Evolutionary conservation across 2,329 filamentous ascomycete genomes (phyloP).

Genomic region (Calonectria leucothoes): DNA sequence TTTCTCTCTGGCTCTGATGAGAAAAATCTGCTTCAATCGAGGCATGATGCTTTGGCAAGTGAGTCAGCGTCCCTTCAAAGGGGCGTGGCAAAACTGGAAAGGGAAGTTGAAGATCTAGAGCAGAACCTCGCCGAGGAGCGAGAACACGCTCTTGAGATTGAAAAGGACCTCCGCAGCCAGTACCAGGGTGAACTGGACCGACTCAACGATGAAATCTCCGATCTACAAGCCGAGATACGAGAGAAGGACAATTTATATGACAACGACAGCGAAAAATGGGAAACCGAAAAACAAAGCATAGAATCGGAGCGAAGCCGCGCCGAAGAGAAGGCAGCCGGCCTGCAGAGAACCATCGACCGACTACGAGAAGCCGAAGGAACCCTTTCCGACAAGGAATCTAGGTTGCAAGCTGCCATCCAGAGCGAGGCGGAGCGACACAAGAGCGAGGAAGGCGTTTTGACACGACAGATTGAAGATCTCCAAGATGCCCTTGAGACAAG

Average conservation of each 20-base stretch:
- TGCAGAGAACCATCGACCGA: slow-evolving; percentile 78
- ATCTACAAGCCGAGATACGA: slow-evolving; percentile 72
- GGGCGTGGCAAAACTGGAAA: slow-evolving; percentile 66
- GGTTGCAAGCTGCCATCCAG: slow-evolving; percentile 74
- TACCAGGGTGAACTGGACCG: slow-evolving; percentile 60
- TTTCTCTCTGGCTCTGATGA: slow-evolving; percentile 70
- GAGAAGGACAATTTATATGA: slow-evolving; percentile 78
- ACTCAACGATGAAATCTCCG: slow-evolving; percentile 69
- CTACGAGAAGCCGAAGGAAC: slow-evolving; percentile 76
- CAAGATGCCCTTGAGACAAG: slow-evolving; percentile 77
- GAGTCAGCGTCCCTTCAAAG: slow-evolving; percentile 76
- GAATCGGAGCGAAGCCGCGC: slow-evolving; percentile 74
- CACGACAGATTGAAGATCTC: slow-evolving; percentile 79
- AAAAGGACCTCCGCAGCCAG: slow-evolving; percentile 66
- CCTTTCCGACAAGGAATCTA: slow-evolving; percentile 75
- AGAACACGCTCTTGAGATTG: slow-evolving; percentile 68
- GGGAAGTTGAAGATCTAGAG: slow-evolving; percentile 60
- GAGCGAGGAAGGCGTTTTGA: slow-evolving; percentile 77
- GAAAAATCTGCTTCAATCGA: slow-evolving; percentile 76
- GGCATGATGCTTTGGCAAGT: slow-evolving; percentile 73
- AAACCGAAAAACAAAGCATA: slow-evolving; percentile 70
- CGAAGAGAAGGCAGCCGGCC: slow-evolving; percentile 74
- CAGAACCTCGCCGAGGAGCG: slow-evolving; percentile 64
- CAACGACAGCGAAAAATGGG: slow-evolving; percentile 79
- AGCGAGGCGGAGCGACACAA: slow-evolving; percentile 79